phyloP scores from a whole-genome alignment of 257 asterid species.

The Schizonepeta tenuifolia region DNA sequence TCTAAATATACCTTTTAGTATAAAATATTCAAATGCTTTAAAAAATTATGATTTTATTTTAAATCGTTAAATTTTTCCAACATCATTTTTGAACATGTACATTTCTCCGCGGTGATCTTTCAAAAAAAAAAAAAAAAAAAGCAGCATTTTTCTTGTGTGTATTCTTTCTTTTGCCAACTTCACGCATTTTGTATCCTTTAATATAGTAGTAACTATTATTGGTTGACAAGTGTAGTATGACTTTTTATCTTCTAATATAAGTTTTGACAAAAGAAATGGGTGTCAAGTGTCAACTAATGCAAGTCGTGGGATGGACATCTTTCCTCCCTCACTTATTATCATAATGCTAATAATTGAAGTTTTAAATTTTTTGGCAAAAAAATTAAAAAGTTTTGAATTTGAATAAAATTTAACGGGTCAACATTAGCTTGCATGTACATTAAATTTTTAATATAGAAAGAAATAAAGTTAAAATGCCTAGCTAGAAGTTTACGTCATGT shows the following conservation, averaged over 20 bases:
- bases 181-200: too few relatives aligned
- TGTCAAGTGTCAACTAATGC: background rate
- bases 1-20: too few relatives aligned
- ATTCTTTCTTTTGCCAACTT: too few relatives aligned
- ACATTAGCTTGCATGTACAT: background rate
- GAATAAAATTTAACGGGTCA: background rate
- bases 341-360: background rate
- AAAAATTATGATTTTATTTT: too few relatives aligned
- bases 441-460: background rate
- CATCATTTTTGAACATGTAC: too few relatives aligned
- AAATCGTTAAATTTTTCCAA: too few relatives aligned
- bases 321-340: background rate
- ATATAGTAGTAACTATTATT: background rate
- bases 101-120: too few relatives aligned
- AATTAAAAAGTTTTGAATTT: background rate
- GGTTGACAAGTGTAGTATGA: background rate
- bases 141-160: too few relatives aligned
- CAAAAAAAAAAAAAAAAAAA: too few relatives aligned
- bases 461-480: too few relatives aligned
- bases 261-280: background rate
- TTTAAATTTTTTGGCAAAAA: too few relatives aligned
- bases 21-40: too few relatives aligned
- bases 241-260: background rate
- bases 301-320: background rate
- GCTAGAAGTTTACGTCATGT: background rate